Evolutionary conservation across 352 stramenopile genomes (phyloP).

Genomic region (Phytophthora gonapodyides): DNA sequence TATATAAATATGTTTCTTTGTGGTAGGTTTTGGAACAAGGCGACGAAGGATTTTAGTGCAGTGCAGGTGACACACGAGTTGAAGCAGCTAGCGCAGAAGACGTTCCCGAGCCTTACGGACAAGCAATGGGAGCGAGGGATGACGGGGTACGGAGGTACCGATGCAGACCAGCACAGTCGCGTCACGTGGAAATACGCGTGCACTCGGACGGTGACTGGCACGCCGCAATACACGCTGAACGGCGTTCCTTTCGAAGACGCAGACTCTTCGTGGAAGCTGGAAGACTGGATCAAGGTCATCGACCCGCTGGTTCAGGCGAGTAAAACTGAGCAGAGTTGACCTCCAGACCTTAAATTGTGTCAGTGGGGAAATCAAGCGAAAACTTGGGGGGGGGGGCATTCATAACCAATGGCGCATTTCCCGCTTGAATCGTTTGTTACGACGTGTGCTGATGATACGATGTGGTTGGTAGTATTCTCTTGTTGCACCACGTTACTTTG

Average conservation of each 20-base stretch:
- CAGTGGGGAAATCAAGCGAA: too few species aligned
- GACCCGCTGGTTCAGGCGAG: constrained; percentile 37
- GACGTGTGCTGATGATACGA: too few species aligned
- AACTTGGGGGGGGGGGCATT: too few species aligned
- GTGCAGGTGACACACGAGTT: constrained; percentile 68
- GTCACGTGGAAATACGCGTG: constrained; percentile 79
- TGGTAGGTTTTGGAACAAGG: constrained; percentile 73
- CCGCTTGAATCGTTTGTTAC: too few species aligned
- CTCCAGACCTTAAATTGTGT: too few species aligned
- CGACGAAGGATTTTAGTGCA: constrained; percentile 62
- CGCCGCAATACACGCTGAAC: constrained; percentile 81
- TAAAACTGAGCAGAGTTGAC: constrained; percentile 3
- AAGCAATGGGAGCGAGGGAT: constrained; percentile 69
- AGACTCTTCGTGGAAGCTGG: constrained; percentile 58
- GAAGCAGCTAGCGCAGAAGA: constrained; percentile 56
- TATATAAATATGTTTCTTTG: neutral
- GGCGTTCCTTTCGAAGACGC: constrained; percentile 60
- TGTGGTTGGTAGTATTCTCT: too few species aligned
- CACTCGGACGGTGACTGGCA: constrained; percentile 66
- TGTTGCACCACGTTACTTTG: too few species aligned
- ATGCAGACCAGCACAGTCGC: constrained; percentile 55
- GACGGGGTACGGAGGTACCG: constrained; percentile 69
- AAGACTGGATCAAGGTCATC: constrained; percentile 65
- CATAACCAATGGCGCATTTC: too few species aligned
- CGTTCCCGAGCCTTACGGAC: constrained; percentile 57